Conservation (phyloP, 2,329 filamentous ascomycete species). For the Parasarocladium wereldwijsianum region DNA sequence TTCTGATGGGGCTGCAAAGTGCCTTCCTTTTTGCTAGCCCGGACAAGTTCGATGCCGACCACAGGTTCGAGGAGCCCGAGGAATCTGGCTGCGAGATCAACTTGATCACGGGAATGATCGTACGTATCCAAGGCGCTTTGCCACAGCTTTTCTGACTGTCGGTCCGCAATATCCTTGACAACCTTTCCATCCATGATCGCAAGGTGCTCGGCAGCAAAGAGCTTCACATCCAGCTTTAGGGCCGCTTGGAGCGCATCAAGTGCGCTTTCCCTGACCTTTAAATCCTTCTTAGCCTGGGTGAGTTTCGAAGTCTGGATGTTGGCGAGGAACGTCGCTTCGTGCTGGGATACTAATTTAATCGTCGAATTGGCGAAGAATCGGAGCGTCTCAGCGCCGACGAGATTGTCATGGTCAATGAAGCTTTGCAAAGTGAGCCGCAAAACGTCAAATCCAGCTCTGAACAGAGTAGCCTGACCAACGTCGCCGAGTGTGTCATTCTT, state of each 20-base stretch:
- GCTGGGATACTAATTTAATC: slow-evolving; percentile 48
- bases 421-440: slow-evolving; percentile 41
- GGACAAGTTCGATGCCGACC: slow-evolving; percentile 62
- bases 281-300: no score
- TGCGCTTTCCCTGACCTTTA: no score
- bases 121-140: slow-evolving; percentile 48
- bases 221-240: slow-evolving; percentile 27
- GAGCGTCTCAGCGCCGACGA: slow-evolving; percentile 33
- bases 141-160: slow-evolving; percentile 41
- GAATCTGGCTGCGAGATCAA: slow-evolving; percentile 61
- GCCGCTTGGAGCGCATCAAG: slow-evolving; percentile 37
- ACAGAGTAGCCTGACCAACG: slow-evolving; percentile 45
- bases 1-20: slow-evolving; percentile 26
- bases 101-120: slow-evolving; percentile 56
- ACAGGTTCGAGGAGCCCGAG: slow-evolving; percentile 56
- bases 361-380: slow-evolving; percentile 50
- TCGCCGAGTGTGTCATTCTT: slow-evolving; percentile 38
- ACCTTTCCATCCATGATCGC: slow-evolving; percentile 37
- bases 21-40: slow-evolving; percentile 31
- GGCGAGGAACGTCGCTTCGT: slow-evolving; percentile 42
- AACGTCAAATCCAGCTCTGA: slow-evolving; percentile 47
- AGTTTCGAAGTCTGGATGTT: slow-evolving; percentile 18
- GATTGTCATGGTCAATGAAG: slow-evolving; percentile 31
- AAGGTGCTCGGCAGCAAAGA: slow-evolving; percentile 29
- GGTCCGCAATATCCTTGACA: slow-evolving; percentile 31